Conservation (phyloP, 2,329 filamentous ascomycete species). For the Fusarium sp. region DNA sequence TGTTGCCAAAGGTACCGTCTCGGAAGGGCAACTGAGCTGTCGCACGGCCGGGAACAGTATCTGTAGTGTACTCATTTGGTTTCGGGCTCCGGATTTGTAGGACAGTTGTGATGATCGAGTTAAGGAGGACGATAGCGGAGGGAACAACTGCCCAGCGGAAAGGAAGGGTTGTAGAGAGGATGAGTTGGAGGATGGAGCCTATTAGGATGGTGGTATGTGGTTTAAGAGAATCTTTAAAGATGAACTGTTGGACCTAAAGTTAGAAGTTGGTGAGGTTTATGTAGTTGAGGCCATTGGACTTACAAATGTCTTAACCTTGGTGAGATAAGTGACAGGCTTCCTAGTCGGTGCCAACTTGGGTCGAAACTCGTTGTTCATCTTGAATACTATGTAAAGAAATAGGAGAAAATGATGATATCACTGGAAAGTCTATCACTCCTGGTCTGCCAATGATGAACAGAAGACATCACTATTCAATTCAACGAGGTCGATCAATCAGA, state of each 20-base stretch:
- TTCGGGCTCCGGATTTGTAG: slow-evolving; percentile 35
- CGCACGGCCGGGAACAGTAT: slow-evolving; percentile 46
- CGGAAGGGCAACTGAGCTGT: slow-evolving; percentile 48
- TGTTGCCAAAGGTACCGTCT: slow-evolving; percentile 41
- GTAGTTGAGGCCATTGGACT: slow-evolving; percentile 4
- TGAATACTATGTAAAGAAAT: not conserved
- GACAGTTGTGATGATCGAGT: slow-evolving; percentile 45
- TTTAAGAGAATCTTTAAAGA: slow-evolving; percentile 48
- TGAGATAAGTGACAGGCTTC: slow-evolving; percentile 28
- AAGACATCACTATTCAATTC: not conserved
- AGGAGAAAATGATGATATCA: not conserved
- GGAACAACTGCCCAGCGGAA: slow-evolving; percentile 49
- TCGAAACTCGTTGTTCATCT: slow-evolving; percentile 37
- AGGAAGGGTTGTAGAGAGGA: slow-evolving; percentile 48
- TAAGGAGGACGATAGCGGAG: slow-evolving; percentile 42
- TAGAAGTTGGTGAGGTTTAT: not conserved
- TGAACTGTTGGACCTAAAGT: slow-evolving; percentile 10
- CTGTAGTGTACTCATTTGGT: slow-evolving; percentile 36
- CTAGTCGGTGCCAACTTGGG: slow-evolving; percentile 39
- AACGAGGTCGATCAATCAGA: not conserved
- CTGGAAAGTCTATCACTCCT: not conserved
- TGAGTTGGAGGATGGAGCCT: slow-evolving; percentile 49
- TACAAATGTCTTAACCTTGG: slow-evolving; percentile 33
- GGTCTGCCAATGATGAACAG: not conserved
- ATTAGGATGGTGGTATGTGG: slow-evolving; percentile 46